Evolutionary conservation across 2,329 filamentous ascomycete species (phyloP).

Genomic region (Calonectria honghensis): DNA sequence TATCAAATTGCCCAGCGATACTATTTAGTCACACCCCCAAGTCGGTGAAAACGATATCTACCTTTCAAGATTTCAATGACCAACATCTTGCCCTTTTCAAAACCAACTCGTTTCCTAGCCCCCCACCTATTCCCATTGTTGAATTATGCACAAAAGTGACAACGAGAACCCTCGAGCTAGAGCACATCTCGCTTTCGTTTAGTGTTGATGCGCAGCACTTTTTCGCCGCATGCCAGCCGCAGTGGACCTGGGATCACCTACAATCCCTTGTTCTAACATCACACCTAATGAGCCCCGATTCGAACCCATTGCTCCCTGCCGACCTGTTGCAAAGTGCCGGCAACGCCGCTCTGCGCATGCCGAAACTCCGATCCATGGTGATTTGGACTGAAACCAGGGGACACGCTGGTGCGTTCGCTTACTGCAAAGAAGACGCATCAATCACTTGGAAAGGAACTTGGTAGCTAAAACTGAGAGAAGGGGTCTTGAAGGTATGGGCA

Average conservation of each 20-base stretch:
- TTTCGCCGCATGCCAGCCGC: slow-evolving; percentile 7
- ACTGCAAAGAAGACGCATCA: background rate
- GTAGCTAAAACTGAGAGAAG: slow-evolving; percentile 18
- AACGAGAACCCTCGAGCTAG: slow-evolving; percentile 10
- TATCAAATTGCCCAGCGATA: no score
- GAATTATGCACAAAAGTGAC: no score
- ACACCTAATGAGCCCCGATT: background rate
- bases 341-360: slow-evolving; percentile 25
- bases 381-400: slow-evolving; percentile 41
- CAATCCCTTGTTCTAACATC: slow-evolving; percentile 31
- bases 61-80: slow-evolving; percentile 48
- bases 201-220: slow-evolving; percentile 25
- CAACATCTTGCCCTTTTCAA: slow-evolving; percentile 33
- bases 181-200: slow-evolving; percentile 33
- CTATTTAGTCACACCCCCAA: background rate
- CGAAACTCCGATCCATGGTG: slow-evolving; percentile 34
- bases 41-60: slow-evolving; percentile 49
- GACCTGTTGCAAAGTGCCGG: slow-evolving; percentile 30
- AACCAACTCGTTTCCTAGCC: background rate
- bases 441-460: slow-evolving; percentile 41
- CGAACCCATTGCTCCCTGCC: background rate
- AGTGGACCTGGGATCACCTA: slow-evolving; percentile 33
- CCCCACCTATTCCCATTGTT: no score
- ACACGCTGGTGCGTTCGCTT: slow-evolving; percentile 41
- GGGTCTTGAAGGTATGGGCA: slow-evolving; percentile 18